A percentile compares a stretch with the other conserved stretches of the same genome.
Conservation (phyloP, 2,329 filamentous ascomycete genomes). For the Xenoacremonium recifei region DNA sequence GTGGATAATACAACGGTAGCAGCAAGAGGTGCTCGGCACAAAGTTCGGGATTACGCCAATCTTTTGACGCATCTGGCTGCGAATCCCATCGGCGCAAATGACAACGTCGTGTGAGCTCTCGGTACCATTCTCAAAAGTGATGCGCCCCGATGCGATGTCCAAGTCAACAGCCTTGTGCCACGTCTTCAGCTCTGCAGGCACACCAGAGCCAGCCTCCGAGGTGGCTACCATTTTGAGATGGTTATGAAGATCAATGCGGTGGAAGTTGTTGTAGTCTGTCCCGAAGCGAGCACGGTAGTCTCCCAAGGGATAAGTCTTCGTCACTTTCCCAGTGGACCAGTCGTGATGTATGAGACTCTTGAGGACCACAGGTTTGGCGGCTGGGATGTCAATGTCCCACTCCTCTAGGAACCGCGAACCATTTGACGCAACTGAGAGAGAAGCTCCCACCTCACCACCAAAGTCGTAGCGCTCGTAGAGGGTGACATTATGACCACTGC, state of each 20-base stretch:
- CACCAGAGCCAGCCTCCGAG: conserved; percentile 48
- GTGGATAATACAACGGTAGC: conserved; percentile 58
- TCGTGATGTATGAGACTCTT: conserved; percentile 61
- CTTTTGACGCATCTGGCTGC: conserved; percentile 54
- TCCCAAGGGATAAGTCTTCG: conserved; percentile 55
- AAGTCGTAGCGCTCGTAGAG: conserved; percentile 64
- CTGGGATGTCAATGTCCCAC: conserved; percentile 59
- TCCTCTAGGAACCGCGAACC: conserved; percentile 62
- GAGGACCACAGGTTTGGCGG: conserved; percentile 59
- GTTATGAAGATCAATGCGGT: conserved; percentile 60
- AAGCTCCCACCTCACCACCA: conserved; percentile 63
- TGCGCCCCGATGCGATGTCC: conserved; percentile 45
- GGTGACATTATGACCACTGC: conserved; percentile 43
- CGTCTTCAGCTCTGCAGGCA: conserved; percentile 47
- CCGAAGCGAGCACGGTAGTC: conserved; percentile 63
- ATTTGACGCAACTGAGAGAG: conserved; percentile 62
- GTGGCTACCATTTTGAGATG: conserved; percentile 59
- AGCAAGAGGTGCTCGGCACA: conserved; percentile 53
- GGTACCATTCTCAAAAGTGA: conserved; percentile 50
- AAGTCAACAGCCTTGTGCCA: conserved; percentile 52
- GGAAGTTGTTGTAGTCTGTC: conserved; percentile 63
- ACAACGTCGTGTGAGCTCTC: conserved; percentile 52
- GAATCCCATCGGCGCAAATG: conserved; percentile 61
- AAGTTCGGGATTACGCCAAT: conserved; percentile 55
- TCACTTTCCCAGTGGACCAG: conserved; percentile 60